phyloP scores from a whole-genome alignment of 2,329 filamentous ascomycete species.

The Beauveria brongniartii region DNA sequence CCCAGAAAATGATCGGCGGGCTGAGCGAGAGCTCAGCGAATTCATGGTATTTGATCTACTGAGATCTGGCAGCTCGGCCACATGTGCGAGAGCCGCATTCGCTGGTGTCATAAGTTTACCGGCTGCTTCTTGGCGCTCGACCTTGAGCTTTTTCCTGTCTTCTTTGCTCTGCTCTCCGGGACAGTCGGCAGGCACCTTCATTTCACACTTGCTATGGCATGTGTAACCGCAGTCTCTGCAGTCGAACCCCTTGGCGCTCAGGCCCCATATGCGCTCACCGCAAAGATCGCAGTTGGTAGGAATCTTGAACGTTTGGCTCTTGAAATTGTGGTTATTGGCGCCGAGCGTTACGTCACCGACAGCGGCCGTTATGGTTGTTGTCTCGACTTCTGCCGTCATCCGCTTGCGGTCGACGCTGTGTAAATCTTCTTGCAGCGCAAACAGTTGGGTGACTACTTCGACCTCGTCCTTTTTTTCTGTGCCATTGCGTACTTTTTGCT shows the following conservation, averaged over 20 bases:
- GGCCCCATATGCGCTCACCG: slow-evolving; percentile 91
- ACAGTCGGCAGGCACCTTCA: slow-evolving; percentile 95
- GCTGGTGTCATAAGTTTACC: slow-evolving; percentile 48
- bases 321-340: slow-evolving; percentile 94
- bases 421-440: slow-evolving; percentile 73
- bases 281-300: slow-evolving; percentile 97
- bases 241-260: slow-evolving; percentile 93
- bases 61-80: slow-evolving; percentile 58
- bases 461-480: slow-evolving; percentile 86
- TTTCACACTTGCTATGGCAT: slow-evolving; percentile 97
- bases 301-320: slow-evolving; percentile 98
- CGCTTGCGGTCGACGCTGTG: slow-evolving; percentile 79
- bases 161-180: slow-evolving; percentile 92
- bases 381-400: slow-evolving; percentile 85
- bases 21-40: slow-evolving; percentile 77
- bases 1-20: slow-evolving; percentile 66
- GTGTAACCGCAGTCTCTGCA: slow-evolving; percentile 96
- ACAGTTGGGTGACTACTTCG: slow-evolving; percentile 73
- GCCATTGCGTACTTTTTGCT: slow-evolving; percentile 71
- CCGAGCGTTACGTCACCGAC: slow-evolving; percentile 91
- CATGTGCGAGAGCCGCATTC: slow-evolving; percentile 31
- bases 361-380: slow-evolving; percentile 79
- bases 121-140: slow-evolving; percentile 72
- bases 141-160: slow-evolving; percentile 88
- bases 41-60: slow-evolving; percentile 82